Percentiles rank a stretch among this genome's conserved stretches.
These are phyloP conservation scores for Geum urbanum DNA, from an alignment of 306 rosid species.

Conservation along the genomic window DNA sequence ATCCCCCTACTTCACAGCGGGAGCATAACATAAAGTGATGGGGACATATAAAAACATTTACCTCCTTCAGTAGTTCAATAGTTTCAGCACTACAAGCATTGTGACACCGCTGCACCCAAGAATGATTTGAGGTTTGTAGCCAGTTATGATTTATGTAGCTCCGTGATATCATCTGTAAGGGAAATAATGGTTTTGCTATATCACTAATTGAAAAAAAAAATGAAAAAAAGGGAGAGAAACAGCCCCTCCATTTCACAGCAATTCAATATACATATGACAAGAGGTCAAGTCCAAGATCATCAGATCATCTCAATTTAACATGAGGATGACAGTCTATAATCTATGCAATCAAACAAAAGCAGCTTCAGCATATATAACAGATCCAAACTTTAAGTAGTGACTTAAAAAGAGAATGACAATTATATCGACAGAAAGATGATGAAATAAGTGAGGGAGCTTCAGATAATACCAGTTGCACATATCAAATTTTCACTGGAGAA, in stretches of 20 bases:
- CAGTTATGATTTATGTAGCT: slow-evolving; percentile 63
- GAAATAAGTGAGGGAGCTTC: not conserved
- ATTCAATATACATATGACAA: not conserved
- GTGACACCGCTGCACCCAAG: slow-evolving; percentile 75
- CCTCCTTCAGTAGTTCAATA: slow-evolving; percentile 90
- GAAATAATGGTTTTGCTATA: slow-evolving; percentile 21
- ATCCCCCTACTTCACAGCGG: not conserved
- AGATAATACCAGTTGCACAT: not conserved
- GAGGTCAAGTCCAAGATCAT: not conserved
- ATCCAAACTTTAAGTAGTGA: not conserved
- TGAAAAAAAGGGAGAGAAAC: not conserved
- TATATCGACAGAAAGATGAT: not conserved
- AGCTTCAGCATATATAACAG: not conserved
- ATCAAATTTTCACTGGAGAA: not conserved
- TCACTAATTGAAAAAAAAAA: slow-evolving; percentile 18
- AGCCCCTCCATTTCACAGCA: slow-evolving; percentile 4
- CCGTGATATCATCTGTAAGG: slow-evolving; percentile 65
- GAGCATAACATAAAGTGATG: not conserved
- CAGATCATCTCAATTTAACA: not conserved
- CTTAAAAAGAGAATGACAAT: not conserved
- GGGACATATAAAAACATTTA: slow-evolving; percentile 35
- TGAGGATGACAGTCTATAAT: not conserved
- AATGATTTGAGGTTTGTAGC: slow-evolving; percentile 55
- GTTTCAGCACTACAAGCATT: slow-evolving; percentile 72
- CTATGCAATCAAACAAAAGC: not conserved